Conservation (phyloP, 1,139 yeast genomes). For the Hyphopichia wangnamkhiaoensis region DNA sequence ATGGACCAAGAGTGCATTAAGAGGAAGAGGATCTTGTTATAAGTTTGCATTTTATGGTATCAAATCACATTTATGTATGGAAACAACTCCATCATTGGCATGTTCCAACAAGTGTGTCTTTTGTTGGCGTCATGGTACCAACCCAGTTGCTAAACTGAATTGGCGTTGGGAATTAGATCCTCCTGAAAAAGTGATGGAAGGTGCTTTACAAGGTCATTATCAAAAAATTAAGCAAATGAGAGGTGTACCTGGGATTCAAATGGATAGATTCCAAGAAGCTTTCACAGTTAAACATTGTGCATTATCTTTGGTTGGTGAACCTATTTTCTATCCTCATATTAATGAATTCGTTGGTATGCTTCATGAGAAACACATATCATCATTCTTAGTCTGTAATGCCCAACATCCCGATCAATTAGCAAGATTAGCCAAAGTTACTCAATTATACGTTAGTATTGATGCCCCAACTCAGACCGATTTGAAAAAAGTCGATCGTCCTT, state of each 20-base stretch:
- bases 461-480: constrained; percentile 83
- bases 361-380: constrained; percentile 75
- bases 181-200: constrained; percentile 79
- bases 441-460: constrained; percentile 88
- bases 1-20: constrained; percentile 92
- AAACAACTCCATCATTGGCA: constrained; percentile 89
- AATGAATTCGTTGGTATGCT: constrained; percentile 80
- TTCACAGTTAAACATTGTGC: constrained; percentile 90
- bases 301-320: constrained; percentile 88
- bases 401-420: constrained; percentile 88
- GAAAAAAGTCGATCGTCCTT: constrained; percentile 83
- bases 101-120: constrained; percentile 95
- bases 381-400: constrained; percentile 91
- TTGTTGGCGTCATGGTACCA: constrained; percentile 98
- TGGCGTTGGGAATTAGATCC: constrained; percentile 97
- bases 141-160: constrained; percentile 87
- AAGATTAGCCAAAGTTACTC: constrained; percentile 74
- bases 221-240: constrained; percentile 90
- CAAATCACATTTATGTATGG: constrained; percentile 91
- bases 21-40: constrained; percentile 95
- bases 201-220: constrained; percentile 88
- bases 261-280: constrained; percentile 88
- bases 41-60: constrained; percentile 92
- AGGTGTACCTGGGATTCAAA: constrained; percentile 92
- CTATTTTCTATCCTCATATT: constrained; percentile 89